A percentile compares a stretch with the other conserved stretches of the same genome.
Evolutionary conservation across 2,329 filamentous ascomycete species (phyloP).

Genomic region (Colletotrichum theobromicola): DNA sequence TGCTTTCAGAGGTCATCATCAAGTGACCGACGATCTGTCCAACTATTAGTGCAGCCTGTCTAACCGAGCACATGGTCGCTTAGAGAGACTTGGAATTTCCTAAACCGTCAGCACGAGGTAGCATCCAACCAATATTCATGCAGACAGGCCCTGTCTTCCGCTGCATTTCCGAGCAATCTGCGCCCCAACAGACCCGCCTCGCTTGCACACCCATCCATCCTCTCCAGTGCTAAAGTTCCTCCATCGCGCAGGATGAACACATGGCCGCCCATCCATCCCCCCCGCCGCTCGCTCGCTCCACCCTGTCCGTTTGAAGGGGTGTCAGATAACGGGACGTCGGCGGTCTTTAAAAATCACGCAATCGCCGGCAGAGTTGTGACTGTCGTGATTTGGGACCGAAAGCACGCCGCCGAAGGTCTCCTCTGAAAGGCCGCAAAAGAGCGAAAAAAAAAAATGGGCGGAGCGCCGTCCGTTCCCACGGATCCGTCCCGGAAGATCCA

Average conservation of each 20-base stretch:
- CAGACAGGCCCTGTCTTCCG: background rate
- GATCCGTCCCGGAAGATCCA: conserved; percentile 36
- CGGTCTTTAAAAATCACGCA: background rate
- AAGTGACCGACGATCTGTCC: background rate
- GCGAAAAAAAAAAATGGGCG: conserved; percentile 28
- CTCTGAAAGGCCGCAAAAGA: background rate
- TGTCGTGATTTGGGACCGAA: background rate
- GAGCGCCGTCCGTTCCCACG: conserved; percentile 33
- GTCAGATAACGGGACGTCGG: background rate
- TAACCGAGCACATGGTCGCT: background rate
- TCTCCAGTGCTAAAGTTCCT: background rate
- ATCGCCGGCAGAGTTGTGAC: background rate
- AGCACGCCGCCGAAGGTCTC: background rate
- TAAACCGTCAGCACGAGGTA: background rate
- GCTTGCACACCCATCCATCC: background rate
- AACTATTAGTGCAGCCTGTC: background rate
- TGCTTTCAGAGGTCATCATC: background rate
- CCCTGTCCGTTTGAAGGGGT: background rate
- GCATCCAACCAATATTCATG: background rate
- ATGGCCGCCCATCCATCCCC: background rate
- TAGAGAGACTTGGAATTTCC: too few species aligned
- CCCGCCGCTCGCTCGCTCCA: background rate
- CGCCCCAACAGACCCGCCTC: background rate
- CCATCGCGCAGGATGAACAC: background rate
- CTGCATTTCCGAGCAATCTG: background rate